Evolutionary conservation across 2,329 filamentous ascomycete genomes (phyloP).

Genomic region (Plectosphaerella plurivora): DNA sequence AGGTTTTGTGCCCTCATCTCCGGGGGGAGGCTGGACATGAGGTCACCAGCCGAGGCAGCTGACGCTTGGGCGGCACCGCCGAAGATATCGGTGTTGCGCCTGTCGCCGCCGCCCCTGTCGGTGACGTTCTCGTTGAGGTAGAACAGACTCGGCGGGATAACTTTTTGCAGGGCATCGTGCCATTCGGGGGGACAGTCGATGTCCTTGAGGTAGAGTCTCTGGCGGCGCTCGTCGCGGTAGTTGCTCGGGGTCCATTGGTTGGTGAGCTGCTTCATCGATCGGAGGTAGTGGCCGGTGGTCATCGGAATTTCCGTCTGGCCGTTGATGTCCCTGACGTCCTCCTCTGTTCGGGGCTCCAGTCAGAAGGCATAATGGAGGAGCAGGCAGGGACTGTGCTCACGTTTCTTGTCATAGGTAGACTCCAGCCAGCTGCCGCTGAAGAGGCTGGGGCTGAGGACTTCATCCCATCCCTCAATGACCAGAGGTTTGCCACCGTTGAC

Average conservation of each 20-base stretch:
- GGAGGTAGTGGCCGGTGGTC: conserved; percentile 85
- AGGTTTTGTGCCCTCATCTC: conserved; percentile 92
- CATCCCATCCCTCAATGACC: conserved; percentile 85
- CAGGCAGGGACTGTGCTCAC: conserved; percentile 38
- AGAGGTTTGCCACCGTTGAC: conserved; percentile 81
- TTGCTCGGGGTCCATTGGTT: conserved; percentile 75
- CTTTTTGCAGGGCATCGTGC: conserved; percentile 71
- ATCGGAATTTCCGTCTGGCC: conserved; percentile 72
- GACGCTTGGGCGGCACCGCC: conserved; percentile 46
- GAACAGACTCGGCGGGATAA: conserved; percentile 78
- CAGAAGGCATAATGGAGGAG: conserved; percentile 9
- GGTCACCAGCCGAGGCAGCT: conserved; percentile 73
- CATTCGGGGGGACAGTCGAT: conserved; percentile 91
- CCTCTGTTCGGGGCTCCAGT: conserved; percentile 47
- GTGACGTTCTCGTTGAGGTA: conserved; percentile 81
- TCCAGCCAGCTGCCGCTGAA: conserved; percentile 82
- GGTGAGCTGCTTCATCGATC: conserved; percentile 77
- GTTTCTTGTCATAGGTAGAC: conserved; percentile 72
- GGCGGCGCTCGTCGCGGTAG: conserved; percentile 73
- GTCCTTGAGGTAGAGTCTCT: conserved; percentile 92
- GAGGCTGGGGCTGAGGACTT: conserved; percentile 67
- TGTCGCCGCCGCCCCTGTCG: conserved; percentile 25
- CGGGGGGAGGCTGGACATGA: conserved; percentile 87
- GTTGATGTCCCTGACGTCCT: conserved; percentile 78
- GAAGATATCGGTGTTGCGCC: conserved; percentile 25